Evolutionary conservation across 2,329 filamentous ascomycete genomes (phyloP), one percentile per base, ranked within the genome.

Genomic region (Talaromyces sp.): DNA sequence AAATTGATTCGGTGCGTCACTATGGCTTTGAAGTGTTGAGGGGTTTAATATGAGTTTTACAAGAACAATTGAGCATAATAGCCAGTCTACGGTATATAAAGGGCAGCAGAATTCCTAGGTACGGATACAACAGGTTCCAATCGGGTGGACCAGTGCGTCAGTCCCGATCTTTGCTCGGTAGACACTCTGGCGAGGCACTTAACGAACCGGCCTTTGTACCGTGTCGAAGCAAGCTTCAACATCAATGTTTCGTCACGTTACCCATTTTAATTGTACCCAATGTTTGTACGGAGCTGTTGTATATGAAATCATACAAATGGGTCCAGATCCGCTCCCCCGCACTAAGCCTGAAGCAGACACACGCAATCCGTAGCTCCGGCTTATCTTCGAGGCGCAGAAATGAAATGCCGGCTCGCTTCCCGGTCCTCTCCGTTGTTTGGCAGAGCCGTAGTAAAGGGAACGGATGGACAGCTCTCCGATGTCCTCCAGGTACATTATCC

Each of bases 381-480:
- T 69, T 66, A 67, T 70, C 65, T 60, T 69, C 65, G 69, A 41
- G 16, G 31, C 65, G 62, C 35, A 35, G 33, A 35, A 24, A n/a
- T 57, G 22, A 22, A 43, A 13, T 37, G 59, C 52, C 63, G 60
- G 58, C 60, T 66, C 66, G 52, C 54, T 63, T 66, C 65, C 71
- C 72, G 70, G 67, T 50, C 65, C 68, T 69, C 68, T 65, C 69
- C 71, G 68, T 16, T 52, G 14, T 52, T 31, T 24, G 22, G 47
- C 24, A 10, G 9, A 48, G 45, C 7, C 5, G 27, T 13, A 13
- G 13, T 37, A 11, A 10, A 37, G 3, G 13, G 13, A 37, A 13
- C 13, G 35, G 10, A 8, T 37, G 50, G 31, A 54, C 31, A 52
- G 52, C 33, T 56, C 52, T 56, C 52, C 52, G 52, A 33, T 56